Conservation (phyloP, 1,139 yeast species). For the Saccharomyces hybrid region DNA sequence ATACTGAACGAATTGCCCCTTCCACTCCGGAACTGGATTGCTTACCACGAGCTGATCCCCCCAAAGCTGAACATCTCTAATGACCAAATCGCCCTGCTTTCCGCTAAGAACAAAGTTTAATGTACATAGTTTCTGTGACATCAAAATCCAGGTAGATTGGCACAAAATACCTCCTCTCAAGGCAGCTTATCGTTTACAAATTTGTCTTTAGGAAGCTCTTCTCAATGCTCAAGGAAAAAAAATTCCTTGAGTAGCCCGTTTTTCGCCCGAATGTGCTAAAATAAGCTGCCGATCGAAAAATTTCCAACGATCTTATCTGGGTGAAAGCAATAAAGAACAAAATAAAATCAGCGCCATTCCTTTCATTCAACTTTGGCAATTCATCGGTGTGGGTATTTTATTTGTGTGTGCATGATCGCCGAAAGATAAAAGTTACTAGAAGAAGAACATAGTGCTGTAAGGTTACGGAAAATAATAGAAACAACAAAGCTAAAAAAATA, state of each 20-base stretch:
- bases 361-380: not conserved
- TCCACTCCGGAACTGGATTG: slow-evolving; percentile 3
- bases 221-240: not conserved
- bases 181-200: not conserved
- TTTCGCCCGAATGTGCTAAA: not conserved
- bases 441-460: not conserved
- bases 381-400: not conserved
- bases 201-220: not conserved
- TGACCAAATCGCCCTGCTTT: slow-evolving; percentile 14
- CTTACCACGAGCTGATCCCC: slow-evolving; percentile 2
- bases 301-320: not conserved
- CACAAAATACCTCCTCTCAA: not conserved
- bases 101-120: slow-evolving; percentile 18
- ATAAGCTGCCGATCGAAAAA: not conserved
- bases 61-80: slow-evolving; percentile 28
- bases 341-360: not conserved
- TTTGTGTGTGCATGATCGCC: not conserved
- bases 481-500: not conserved
- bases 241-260: not conserved
- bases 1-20: slow-evolving; percentile 18
- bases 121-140: slow-evolving; percentile 10
- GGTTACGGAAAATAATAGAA: not conserved
- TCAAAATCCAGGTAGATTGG: not conserved
- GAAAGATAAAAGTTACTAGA: not conserved
- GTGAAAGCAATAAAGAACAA: not conserved